phyloP scores from a whole-genome alignment of 2,329 filamentous ascomycete genomes.

The Clonostachys rosea region DNA sequence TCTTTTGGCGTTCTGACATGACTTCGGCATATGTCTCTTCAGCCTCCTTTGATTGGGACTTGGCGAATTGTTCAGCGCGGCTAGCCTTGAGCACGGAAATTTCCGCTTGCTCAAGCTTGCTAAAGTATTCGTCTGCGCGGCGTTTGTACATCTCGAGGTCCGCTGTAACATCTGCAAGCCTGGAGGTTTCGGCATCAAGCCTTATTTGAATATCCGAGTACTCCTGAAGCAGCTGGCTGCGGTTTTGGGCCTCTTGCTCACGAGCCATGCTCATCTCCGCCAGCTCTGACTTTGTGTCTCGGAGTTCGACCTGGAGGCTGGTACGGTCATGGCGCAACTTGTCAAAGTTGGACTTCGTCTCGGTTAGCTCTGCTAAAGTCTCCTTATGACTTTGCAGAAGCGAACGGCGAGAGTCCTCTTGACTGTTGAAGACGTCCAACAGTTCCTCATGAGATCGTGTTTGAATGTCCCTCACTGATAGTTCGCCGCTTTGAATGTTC shows the following conservation, averaged over 20 bases:
- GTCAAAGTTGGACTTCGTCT: conserved; percentile 84
- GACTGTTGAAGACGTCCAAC: conserved; percentile 85
- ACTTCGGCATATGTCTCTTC: conserved; percentile 88
- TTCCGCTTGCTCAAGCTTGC: conserved; percentile 93
- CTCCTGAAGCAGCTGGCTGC: conserved; percentile 84
- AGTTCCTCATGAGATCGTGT: conserved; percentile 93
- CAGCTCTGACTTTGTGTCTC: conserved; percentile 78
- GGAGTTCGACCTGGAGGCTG: conserved; percentile 77
- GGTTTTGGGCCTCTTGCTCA: conserved; percentile 84
- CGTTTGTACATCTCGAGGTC: conserved; percentile 87
- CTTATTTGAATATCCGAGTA: conserved; percentile 92
- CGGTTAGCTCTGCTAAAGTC: conserved; percentile 76
- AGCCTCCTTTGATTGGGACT: conserved; percentile 80
- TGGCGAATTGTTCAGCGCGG: conserved; percentile 91
- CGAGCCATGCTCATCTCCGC: conserved; percentile 73
- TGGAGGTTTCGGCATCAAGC: conserved; percentile 83
- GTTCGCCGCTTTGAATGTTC: conserved; percentile 78
- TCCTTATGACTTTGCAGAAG: conserved; percentile 82
- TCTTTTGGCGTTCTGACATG: conserved; percentile 88
- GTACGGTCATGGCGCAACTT: conserved; percentile 78
- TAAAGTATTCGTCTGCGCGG: conserved; percentile 93
- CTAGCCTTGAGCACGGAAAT: conserved; percentile 90
- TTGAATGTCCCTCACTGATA: conserved; percentile 87
- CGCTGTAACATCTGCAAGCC: conserved; percentile 75
- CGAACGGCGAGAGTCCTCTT: conserved; percentile 81